These are phyloP conservation scores for Yarrowia sp. DNA, from an alignment of 805 yeast species.

Conservation along the genomic window DNA sequence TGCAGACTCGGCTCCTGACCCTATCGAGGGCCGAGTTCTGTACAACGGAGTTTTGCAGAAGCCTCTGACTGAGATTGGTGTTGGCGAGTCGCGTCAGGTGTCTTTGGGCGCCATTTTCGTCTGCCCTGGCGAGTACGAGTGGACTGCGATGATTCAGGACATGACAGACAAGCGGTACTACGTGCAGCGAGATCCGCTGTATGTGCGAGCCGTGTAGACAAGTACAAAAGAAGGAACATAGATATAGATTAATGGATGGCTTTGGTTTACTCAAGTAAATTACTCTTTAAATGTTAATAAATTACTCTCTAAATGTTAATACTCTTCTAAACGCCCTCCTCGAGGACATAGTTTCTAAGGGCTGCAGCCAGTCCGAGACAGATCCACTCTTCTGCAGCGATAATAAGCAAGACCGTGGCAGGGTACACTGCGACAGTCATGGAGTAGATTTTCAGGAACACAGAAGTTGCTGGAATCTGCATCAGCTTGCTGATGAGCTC, in stretches of 20 bases:
- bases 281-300: background rate
- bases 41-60: constrained; percentile 72
- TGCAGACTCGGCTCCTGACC: constrained; percentile 27
- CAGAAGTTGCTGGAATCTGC: background rate
- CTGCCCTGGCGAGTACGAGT: constrained; percentile 77
- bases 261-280: background rate
- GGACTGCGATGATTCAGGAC: constrained; percentile 66
- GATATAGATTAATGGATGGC: background rate
- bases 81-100: constrained; percentile 46
- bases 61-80: constrained; percentile 46
- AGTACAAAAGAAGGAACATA: background rate
- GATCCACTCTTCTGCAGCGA: constrained; percentile 9
- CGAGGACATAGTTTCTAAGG: constrained; percentile 6
- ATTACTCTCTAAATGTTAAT: background rate
- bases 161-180: constrained; percentile 31
- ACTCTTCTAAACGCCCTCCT: background rate
- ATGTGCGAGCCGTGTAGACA: constrained; percentile 6
- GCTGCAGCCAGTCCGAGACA: background rate
- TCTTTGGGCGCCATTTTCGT: constrained; percentile 61
- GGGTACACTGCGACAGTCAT: constrained; percentile 13
- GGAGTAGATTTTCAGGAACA: constrained; percentile 1
- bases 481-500: constrained; percentile 3
- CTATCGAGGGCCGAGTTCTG: constrained; percentile 57
- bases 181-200: constrained; percentile 31
- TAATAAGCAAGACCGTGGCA: constrained; percentile 11